A percentile compares a stretch with the other conserved stretches of the same genome.
Conservation (phyloP, 2,329 filamentous ascomycete species). For the Apiospora kogelbergensis region DNA sequence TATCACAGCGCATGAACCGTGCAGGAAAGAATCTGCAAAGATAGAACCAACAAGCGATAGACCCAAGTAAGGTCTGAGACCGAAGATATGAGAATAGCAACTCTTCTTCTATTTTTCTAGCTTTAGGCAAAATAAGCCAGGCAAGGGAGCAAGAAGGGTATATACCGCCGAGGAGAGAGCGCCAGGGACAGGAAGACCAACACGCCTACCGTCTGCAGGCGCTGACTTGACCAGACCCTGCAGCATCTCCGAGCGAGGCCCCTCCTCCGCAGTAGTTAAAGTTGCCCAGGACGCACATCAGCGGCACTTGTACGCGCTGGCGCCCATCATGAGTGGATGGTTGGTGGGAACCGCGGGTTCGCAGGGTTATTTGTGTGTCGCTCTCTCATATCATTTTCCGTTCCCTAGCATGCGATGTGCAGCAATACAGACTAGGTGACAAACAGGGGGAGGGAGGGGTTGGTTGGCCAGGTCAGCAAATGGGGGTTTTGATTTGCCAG, state of each 20-base stretch:
- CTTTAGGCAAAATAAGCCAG: background rate
- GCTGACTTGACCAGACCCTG: background rate
- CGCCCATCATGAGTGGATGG: background rate
- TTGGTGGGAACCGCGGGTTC: background rate
- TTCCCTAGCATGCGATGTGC: conserved; percentile 3
- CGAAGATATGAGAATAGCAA: conserved; percentile 5
- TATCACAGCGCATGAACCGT: background rate
- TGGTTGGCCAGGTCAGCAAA: conserved; percentile 6
- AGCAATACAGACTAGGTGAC: background rate
- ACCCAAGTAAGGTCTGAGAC: background rate
- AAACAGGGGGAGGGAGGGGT: background rate
- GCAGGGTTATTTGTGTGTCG: background rate
- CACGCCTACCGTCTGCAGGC: background rate
- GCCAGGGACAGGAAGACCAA: background rate
- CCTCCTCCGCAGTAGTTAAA: conserved; percentile 3
- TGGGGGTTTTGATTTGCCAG: background rate
- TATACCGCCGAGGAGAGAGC: background rate
- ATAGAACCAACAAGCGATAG: background rate
- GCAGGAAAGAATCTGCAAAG: conserved; percentile 5
- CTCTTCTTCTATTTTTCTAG: background rate
- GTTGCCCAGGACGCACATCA: background rate
- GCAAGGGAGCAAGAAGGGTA: conserved; percentile 3
- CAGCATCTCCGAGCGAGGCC: background rate
- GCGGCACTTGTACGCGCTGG: conserved; percentile 7
- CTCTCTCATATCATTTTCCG: background rate